Base-by-base conservation (phyloP, 345 rosid species). In the Corchorus capsularis region DNA sequence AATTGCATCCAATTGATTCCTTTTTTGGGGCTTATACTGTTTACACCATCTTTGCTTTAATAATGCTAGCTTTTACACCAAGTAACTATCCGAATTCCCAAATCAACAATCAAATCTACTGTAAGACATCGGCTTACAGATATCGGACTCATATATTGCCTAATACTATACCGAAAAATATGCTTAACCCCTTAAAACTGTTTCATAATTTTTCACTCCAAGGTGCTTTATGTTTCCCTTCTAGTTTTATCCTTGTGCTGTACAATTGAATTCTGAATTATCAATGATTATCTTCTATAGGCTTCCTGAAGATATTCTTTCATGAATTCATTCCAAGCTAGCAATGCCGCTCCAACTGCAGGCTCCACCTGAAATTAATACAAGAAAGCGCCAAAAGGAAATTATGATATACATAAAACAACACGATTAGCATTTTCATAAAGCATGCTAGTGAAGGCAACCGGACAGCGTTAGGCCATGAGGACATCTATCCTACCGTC, bases 331-430 rank as follows among this genome's bases (percentile, higher is more conserved):
- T 77, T 91, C 88, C 87, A 80, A 32, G 89, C 95, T 71, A 89
- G 77, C 74, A 91, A 83, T 27, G 95, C 95, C 62, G 95, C 93
- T 20, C 95, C 95, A 22, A 89, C 86, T 0, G 93, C 93, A 47
- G 95, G 95, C 79, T 91, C 95, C 69, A 89, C 88, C 95, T 90
- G 88, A 63, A 20, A 39, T 5, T 12, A 15, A 64, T 64, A 17
- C 63, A 77, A 20, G 56, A 72, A 82, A 19, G 50, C 57, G 27
- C 43, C 54, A 32, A 32, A 9, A 11, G 7, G 20, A 4, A 64
- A 45, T 45, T 19, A 16, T 67, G 12, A 75, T 4, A 20, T 11
- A 12, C 46, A 71, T 6, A 53, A 72, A 72, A 57, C 52, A 43
- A 11, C 12, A 2, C 13, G 20, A 20, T 47, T 67, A 22, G 71